phyloP scores from a whole-genome alignment of 2,329 filamentous ascomycete species.

The Apiospora malaysiana region DNA sequence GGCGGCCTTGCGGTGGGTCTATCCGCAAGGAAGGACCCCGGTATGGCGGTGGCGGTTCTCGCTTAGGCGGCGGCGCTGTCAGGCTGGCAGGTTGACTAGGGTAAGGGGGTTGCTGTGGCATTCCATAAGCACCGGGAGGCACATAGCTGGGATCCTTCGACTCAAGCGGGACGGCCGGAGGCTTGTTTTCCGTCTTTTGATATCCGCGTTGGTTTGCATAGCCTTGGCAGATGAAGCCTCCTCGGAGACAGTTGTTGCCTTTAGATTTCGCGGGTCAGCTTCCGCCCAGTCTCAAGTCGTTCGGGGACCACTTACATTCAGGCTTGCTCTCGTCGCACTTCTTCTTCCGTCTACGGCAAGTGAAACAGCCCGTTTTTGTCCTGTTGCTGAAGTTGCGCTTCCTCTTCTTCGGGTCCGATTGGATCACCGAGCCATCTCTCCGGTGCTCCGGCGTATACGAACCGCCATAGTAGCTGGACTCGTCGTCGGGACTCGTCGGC shows the following conservation, averaged over 20 bases:
- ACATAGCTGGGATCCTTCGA: slow-evolving; percentile 77
- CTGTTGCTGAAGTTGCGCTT: slow-evolving; percentile 91
- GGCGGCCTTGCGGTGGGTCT: slow-evolving; percentile 65
- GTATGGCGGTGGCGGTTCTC: slow-evolving; percentile 64
- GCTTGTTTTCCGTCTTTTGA: slow-evolving; percentile 77
- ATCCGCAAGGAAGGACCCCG: slow-evolving; percentile 67
- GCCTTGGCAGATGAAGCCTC: slow-evolving; percentile 88
- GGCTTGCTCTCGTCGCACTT: slow-evolving; percentile 97
- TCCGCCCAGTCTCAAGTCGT: background rate
- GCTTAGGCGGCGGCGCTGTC: slow-evolving; percentile 46
- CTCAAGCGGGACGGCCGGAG: slow-evolving; percentile 75
- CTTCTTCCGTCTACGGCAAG: slow-evolving; percentile 91
- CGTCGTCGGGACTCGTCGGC: slow-evolving; percentile 60
- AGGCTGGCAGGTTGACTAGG: slow-evolving; percentile 33
- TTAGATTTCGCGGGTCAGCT: slow-evolving; percentile 21
- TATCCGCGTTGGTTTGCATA: slow-evolving; percentile 85
- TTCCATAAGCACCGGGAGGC: slow-evolving; percentile 66
- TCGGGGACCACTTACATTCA: slow-evolving; percentile 69
- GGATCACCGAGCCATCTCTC: slow-evolving; percentile 53
- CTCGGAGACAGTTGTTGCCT: slow-evolving; percentile 90
- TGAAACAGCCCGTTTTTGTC: slow-evolving; percentile 95
- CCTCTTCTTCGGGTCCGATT: slow-evolving; percentile 70
- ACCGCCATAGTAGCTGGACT: slow-evolving; percentile 47
- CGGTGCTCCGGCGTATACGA: slow-evolving; percentile 52
- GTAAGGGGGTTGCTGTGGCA: slow-evolving; percentile 54